Conservation (phyloP, 192 early-diverging fungal species). For the Coemansia sp. region DNA sequence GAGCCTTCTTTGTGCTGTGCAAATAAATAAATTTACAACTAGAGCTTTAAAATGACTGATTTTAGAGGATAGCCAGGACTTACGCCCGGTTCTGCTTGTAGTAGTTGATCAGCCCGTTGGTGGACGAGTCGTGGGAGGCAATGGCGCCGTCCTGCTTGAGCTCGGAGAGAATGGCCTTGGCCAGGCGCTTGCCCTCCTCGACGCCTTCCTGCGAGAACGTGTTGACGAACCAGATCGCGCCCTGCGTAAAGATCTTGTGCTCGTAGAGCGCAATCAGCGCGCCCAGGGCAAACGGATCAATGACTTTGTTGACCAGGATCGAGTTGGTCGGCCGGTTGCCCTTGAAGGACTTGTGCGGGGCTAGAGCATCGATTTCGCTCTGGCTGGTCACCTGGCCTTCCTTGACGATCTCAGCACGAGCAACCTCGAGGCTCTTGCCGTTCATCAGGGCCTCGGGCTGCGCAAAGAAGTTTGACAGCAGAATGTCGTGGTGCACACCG, state of each 20-base stretch:
- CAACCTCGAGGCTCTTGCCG: conserved; percentile 82
- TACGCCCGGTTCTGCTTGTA: conserved; percentile 61
- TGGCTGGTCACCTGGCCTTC: conserved; percentile 52
- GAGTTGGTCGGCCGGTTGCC: conserved; percentile 98
- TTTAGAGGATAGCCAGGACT: not conserved
- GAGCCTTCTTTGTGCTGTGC: too few species aligned
- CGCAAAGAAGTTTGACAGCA: conserved; percentile 99
- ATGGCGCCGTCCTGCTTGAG: conserved; percentile 62
- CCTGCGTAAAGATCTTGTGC: conserved; percentile 99
- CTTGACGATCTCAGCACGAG: conserved; percentile 75
- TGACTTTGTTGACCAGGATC: conserved; percentile 83
- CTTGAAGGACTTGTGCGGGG: conserved; percentile 95
- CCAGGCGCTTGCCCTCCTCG: conserved; percentile 98
- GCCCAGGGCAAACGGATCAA: conserved; percentile 88
- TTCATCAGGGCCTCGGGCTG: conserved; percentile 97
- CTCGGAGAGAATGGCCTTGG: conserved; percentile 94
- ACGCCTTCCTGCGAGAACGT: conserved; percentile 96
- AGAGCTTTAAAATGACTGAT: not conserved
- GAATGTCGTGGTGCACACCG: conserved; percentile 89
- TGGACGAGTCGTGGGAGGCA: conserved; percentile 82
- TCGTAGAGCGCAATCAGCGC: conserved; percentile 96
- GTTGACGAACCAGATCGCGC: conserved; percentile 97
- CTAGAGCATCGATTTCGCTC: conserved; percentile 63
- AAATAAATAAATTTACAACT: conserved; percentile 4
- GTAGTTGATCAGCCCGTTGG: conserved; percentile 96